Base-by-base conservation (phyloP, 371 early-diverging fungal species). In the Haplosporangium sp. region DNA sequence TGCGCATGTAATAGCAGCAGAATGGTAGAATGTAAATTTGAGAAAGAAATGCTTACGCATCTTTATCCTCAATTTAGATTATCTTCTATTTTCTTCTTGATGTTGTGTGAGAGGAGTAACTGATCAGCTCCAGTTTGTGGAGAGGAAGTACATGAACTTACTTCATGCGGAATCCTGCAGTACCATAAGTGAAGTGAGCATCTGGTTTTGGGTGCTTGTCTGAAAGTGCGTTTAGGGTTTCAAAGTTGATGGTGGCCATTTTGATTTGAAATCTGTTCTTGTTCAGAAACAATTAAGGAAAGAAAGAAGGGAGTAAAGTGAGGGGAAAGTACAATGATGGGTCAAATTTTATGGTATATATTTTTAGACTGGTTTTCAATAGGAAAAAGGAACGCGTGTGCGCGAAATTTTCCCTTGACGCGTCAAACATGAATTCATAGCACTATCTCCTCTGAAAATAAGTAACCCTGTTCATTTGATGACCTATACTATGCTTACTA, bases 111-210 rank as follows among this genome's bases (percentile, higher is more conserved):
- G 5, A 39, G 1, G 57, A n/a, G 64, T 38, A 38, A 52, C 13
- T 17, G 56, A 56, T 38, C 61, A 50, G 63, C 27, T 27, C 27
- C 27, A 27, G 40, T 45, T 10, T 17, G 10, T 27, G 19, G 45
- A 4, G 47, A 20, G 5, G 45, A 45, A 11, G 45, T 20, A 45
- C 45, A 44, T 27, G 55, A 5, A 83, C 86, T 83, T 88, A 92
- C 93, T 88, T 90, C 85, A 94, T 95, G 73, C 99, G 94, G 91
- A 99, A 97, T 47, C 99, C 99, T 34, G 99, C 99, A 2, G 99
- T 99, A 72, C 99, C 99, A 83, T 99, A 98, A 35, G 92, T 87
- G 77, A 92, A 96, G 58, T 72, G 85, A 60, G 77, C 63, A 17
- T 69, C 73, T 7, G 89, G 90, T 81, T 88, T 92, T 72, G 93